Base-by-base conservation (phyloP, 208 protist species). In the Crithidia acanthocephali region DNA sequence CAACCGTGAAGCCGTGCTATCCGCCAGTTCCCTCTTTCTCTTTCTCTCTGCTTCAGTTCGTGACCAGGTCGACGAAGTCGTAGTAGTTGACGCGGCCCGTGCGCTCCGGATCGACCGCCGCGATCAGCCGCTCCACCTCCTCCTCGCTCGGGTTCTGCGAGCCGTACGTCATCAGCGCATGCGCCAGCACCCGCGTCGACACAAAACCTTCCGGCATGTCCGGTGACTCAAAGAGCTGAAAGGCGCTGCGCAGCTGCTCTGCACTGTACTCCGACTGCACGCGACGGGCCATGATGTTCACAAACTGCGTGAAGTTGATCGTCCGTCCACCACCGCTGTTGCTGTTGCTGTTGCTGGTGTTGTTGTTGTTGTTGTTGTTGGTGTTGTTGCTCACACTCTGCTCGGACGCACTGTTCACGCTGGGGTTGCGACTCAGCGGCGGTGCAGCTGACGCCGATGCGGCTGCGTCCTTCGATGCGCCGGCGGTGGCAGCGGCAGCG, bases 211-310 rank as follows among this genome's bases (percentile, higher is more conserved):
- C 35, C 20, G 88, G 87, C 63, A 90, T 68, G 63, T 96, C 91
- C 3, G 90, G 86, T 2, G 84, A 96, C 61, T 98, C 93, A 69
- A 98, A 98, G 25, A 97, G 69, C 81, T 95, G 91, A 53, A 98
- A 98, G 9, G 95, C 92, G 27, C 58, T 82, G 4, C 87, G 87
- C 15, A 98, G 83, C 79, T 97, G 88, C 59, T 97, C 90, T 1
- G 81, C 74, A 4, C 90, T 96, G 70, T 95, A 97, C 28, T 94
- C 86, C 18, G 87, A 87, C 71, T 94, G 86, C 50, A 97, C 88
- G 1, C 91, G 84, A 30, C 79, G 81, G 27, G 86, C 83, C 93
- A 98, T 96, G 32, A 98, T 84, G 15, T 66, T 67, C 23, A 93
- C 86, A 80, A 98, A 98, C 71, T 95, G 83, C 0, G 91, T 70